Conservation (phyloP, 192 early-diverging fungal species). For the Coemansia sp. region DNA sequence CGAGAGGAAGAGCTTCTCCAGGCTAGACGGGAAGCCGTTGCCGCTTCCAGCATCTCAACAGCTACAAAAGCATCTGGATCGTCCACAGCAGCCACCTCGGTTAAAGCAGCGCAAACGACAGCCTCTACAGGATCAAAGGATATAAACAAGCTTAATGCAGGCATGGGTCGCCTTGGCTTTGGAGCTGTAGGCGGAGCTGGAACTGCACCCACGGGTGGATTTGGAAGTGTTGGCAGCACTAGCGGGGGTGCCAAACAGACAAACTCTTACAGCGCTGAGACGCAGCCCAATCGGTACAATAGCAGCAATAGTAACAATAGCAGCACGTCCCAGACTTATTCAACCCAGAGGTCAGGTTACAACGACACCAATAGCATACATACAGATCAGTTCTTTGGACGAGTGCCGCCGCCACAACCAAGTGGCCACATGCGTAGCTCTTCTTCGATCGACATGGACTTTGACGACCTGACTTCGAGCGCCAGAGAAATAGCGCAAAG, state of each 20-base stretch:
- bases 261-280: background rate
- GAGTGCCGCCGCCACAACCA: constrained; percentile 64
- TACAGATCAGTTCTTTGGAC: constrained; percentile 90
- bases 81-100: constrained; percentile 1
- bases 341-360: background rate
- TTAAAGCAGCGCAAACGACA: background rate
- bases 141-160: constrained; percentile 65
- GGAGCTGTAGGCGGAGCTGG: constrained; percentile 35
- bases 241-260: constrained; percentile 28
- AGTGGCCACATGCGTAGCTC: constrained; percentile 66
- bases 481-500: constrained; percentile 56
- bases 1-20: constrained; percentile 62
- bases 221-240: constrained; percentile 27
- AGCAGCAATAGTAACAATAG: no score
- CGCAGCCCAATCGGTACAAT: background rate
- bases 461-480: constrained; percentile 52
- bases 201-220: constrained; percentile 10
- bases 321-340: background rate
- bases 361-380: background rate
- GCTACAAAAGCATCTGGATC: background rate
- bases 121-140: background rate
- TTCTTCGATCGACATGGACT: constrained; percentile 68
- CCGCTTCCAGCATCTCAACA: background rate
- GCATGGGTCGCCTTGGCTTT: constrained; percentile 68
- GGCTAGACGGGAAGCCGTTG: constrained; percentile 51